Conservation (phyloP, 805 yeast genomes). For the Candida boleticola region DNA sequence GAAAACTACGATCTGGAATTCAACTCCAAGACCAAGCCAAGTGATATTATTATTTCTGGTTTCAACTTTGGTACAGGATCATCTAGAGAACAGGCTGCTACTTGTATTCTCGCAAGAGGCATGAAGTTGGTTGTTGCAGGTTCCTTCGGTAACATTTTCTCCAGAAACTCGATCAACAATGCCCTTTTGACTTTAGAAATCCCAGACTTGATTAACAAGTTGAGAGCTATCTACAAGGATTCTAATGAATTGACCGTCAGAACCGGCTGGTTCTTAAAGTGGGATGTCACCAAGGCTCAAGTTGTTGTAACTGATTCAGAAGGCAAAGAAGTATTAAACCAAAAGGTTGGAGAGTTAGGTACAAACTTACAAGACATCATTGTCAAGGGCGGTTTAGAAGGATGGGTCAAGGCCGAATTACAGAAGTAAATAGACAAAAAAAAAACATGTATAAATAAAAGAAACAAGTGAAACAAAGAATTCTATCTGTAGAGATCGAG, state of each 20-base stretch:
- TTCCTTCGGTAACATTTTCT: slow-evolving; percentile 94
- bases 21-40: slow-evolving; percentile 72
- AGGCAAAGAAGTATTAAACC: slow-evolving; percentile 62
- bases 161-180: slow-evolving; percentile 93
- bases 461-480: too few relatives aligned
- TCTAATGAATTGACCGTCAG: slow-evolving; percentile 80
- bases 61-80: slow-evolving; percentile 98
- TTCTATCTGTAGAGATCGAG: too few relatives aligned
- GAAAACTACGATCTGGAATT: slow-evolving; percentile 95
- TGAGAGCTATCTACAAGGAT: slow-evolving; percentile 64
- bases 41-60: slow-evolving; percentile 90
- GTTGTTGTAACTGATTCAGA: slow-evolving; percentile 74
- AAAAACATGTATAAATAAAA: too few relatives aligned
- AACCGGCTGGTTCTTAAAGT: slow-evolving; percentile 88
- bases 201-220: slow-evolving; percentile 76
- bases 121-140: slow-evolving; percentile 93
- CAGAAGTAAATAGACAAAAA: slow-evolving; percentile 11
- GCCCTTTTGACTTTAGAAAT: slow-evolving; percentile 92
- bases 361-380: slow-evolving; percentile 94
- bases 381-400: slow-evolving; percentile 95
- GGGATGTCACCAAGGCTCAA: slow-evolving; percentile 87
- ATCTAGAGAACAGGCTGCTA: slow-evolving; percentile 98
- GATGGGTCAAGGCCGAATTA: slow-evolving; percentile 88
- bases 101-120: slow-evolving; percentile 93
- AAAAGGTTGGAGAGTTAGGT: slow-evolving; percentile 94